A percentile compares a stretch with the other conserved stretches of the same genome.
phyloP scores from a whole-genome alignment of 2,329 filamentous ascomycete genomes.

The Colletotrichum sp. region DNA sequence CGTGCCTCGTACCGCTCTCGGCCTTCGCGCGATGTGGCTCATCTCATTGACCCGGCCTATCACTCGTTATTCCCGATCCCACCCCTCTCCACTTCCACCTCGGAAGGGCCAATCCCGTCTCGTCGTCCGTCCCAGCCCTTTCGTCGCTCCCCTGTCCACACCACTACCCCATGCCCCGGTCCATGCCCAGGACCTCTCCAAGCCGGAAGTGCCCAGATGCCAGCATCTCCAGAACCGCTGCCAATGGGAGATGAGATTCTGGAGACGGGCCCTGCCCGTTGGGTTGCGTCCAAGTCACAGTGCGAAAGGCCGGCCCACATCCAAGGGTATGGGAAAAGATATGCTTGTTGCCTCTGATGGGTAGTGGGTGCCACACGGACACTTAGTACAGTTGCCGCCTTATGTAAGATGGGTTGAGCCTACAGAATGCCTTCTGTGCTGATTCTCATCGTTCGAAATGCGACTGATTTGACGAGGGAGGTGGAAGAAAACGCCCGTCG shows the following conservation, averaged over 20 bases:
- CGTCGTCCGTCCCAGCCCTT: not conserved
- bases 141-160: not conserved
- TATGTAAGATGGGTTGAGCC: not conserved
- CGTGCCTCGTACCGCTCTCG: conserved; percentile 6
- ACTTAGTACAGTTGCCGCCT: not conserved
- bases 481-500: not conserved
- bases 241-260: not conserved
- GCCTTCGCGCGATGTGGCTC: conserved; percentile 1
- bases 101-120: not conserved
- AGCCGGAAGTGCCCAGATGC: conserved; percentile 2
- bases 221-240: not conserved
- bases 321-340: not conserved
- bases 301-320: not conserved
- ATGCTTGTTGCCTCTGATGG: conserved; percentile 1
- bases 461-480: not conserved
- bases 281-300: conserved; percentile 7
- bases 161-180: not conserved
- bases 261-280: conserved; percentile 1
- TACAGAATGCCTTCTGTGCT: not conserved
- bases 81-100: not conserved
- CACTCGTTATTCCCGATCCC: conserved; percentile 2
- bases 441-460: not conserved
- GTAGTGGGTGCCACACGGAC: not conserved
- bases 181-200: conserved; percentile 3
- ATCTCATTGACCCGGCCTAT: not conserved